Evolutionary conservation across 345 rosid species (phyloP).

Genomic region (Brassica napus): Da-Ae NC_063444.1:42386001-42386500

Average conservation of each 20-base stretch:
- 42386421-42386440: constrained; percentile 58
- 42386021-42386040: neutral
- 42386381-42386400: constrained; percentile 74
- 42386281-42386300: neutral
- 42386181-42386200: too few relatives aligned
- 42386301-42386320: neutral
- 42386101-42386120: neutral
- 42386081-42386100: neutral
- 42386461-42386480: constrained; percentile 84
- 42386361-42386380: constrained; percentile 89
- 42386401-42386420: constrained; percentile 60
- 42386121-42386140: neutral
- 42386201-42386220: too few relatives aligned
- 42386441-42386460: constrained; percentile 88
- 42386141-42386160: too few relatives aligned
- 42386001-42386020: constrained; percentile 67
- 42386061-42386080: constrained; percentile 32
- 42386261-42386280: constrained; percentile 35
- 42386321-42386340: constrained; percentile 72
- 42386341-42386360: constrained; percentile 83
- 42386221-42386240: neutral
- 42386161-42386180: too few relatives aligned
- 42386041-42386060: constrained; percentile 44
- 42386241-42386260: constrained; percentile 5
- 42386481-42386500: constrained; percentile 51